Evolutionary conservation across 352 stramenopile species (phyloP), one percentile per base, ranked within the genome.

Genomic region (Phytopythium montanum): DNA sequence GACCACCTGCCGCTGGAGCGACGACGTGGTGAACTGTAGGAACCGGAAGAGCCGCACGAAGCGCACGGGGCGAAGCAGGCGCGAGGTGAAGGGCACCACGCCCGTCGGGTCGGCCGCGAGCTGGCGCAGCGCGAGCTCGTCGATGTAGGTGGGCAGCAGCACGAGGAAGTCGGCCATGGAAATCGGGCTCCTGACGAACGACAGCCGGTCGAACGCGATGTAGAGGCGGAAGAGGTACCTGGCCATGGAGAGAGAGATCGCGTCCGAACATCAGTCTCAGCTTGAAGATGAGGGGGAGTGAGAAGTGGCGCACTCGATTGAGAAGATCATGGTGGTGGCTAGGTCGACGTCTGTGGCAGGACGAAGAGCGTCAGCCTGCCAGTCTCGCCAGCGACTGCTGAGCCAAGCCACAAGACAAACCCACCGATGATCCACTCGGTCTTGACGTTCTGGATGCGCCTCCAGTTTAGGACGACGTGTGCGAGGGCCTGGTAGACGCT

Each of bases 41-140:
- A 93, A 73, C 9, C 84, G 84, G 39, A 88, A 91, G 8, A 85
- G 73, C 1, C 84, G 84, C 28, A 90, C 58, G 44, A 93, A 87
- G 0, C 84, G 80, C 26, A 91, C 51, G 13, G 84, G 73, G 7
- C 78, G 73, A 25, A 93, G 55, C 14, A 86, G 70, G 0, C 70
- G 66, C 0, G 69, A 73, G 46, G 49, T 59, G 39, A 28, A 13
- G 1, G 33, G n/a, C 7, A 59, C 38, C 19, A 18, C 23, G 25
- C 53, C 26, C 34, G 38, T 50, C 52, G 31, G 21, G 36, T 9
- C 13, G 12, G 1, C 5, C 2, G 3, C 23, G 25, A 48, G 21
- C n/a, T 39, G 39, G 18, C 25, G 34, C 14, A 50, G 36, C 23
- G 34, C 21, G 56, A 42, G 44, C 5, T 54, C 31, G 19, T 55